Base-by-base conservation (phyloP, 768 basidiomycete genomes). In the Trichaptum fuscoviolaceum region DNA sequence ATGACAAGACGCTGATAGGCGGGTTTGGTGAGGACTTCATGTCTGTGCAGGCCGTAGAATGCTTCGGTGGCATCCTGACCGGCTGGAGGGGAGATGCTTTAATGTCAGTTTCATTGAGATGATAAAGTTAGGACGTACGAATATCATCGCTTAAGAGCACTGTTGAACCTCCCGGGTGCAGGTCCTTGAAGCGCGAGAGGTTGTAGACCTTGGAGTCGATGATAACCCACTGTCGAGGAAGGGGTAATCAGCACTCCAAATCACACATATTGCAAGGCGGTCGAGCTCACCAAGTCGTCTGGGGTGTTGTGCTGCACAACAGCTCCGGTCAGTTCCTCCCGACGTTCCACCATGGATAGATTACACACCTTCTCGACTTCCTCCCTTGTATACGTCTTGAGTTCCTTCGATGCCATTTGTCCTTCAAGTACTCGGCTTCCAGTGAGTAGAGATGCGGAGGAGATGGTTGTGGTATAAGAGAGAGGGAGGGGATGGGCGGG, bases 41-140 rank as follows among this genome's bases (percentile, higher is more conserved):
- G 85, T 25, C 93, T 85, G 74, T 99, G 96, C 57, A 98, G 87
- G 64, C 91, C 86, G 71, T 89, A 97, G 81, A 98, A 97, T 5
- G 85, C 84, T 36, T 93, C 90, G 0, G 95, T 96, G 0, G 89
- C 90, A 71, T 97, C 95, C 75, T 92, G 83, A 9, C 93, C 95
- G 63, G 92, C 93, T 89, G 57, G 27, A 35, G 67, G 42, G 20
- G 35, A 61, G 18, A 27, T 18, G 7, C 20, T 10, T 25, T 52
- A 58, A 9, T 18, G 20, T n/a, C 7, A n/a, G 4, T 10, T 35
- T 34, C 23, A 61, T 30, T 24, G 9, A 57, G 24, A n/a, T n/a
- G 20, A 7, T 36, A 36, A 63, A 8, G 35, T 57, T 27, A 1
- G 30, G 6, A 74, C 88, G 66, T 66, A 89, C 92, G 92, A 62